A percentile compares a stretch with the other conserved stretches of the same genome.
Conservation (phyloP, 2,329 filamentous ascomycete species). For the Pyrenophora tritici-repentis region DNA sequence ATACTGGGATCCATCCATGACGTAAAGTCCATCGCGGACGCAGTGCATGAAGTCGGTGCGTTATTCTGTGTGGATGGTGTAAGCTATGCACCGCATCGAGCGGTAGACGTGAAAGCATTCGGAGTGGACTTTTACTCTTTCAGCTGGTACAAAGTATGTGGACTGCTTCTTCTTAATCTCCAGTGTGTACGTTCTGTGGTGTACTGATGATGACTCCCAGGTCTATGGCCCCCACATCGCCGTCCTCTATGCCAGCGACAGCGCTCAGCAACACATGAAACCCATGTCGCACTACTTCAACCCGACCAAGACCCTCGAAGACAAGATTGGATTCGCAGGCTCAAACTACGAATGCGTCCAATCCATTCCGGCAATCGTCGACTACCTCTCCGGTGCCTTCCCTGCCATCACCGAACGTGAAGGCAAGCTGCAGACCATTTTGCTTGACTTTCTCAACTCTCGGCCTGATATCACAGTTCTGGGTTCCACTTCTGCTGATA, state of each 20-base stretch:
- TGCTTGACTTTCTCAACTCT: conserved; percentile 64
- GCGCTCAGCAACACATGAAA: conserved; percentile 60
- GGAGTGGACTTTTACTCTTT: conserved; percentile 79
- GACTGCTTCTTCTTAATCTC: background rate
- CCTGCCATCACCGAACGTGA: conserved; percentile 62
- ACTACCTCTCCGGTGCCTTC: conserved; percentile 60
- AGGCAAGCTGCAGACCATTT: conserved; percentile 59
- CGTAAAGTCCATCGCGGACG: conserved; percentile 60
- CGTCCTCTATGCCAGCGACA: conserved; percentile 67
- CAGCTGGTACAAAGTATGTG: conserved; percentile 72
- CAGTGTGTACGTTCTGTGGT: background rate
- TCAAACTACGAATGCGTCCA: conserved; percentile 73
- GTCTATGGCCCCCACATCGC: conserved; percentile 78
- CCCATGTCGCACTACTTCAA: conserved; percentile 74
- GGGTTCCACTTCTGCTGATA: conserved; percentile 59
- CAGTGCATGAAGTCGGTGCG: conserved; percentile 59
- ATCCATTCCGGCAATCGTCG: conserved; percentile 63
- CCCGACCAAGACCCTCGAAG: conserved; percentile 60
- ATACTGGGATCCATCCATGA: conserved; percentile 74
- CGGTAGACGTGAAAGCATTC: conserved; percentile 69
- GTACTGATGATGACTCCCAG: conserved; percentile 21
- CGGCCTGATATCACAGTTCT: conserved; percentile 62
- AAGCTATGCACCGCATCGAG: conserved; percentile 74
- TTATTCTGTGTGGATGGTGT: conserved; percentile 77
- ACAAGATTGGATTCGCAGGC: conserved; percentile 71